These are phyloP conservation scores for Diaporthe amygdali DNA, from an alignment of 2,329 filamentous ascomycete species.

Conservation along the genomic window DNA sequence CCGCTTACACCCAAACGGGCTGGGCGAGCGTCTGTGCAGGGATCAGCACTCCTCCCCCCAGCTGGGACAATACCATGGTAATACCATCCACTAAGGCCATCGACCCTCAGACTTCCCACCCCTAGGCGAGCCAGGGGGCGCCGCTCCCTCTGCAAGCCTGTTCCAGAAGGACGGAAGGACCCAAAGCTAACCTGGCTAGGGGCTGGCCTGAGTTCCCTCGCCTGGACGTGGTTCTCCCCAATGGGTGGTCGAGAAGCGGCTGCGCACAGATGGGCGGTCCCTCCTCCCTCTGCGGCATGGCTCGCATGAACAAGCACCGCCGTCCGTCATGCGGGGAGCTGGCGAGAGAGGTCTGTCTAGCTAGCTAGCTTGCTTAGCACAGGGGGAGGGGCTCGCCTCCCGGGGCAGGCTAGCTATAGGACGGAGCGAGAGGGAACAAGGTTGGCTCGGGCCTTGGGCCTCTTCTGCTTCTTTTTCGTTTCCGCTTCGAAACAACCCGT, in stretches of 20 bases:
- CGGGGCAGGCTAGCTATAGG: not conserved
- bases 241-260: not conserved
- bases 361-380: no score
- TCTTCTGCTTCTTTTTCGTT: not conserved
- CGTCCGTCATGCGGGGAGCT: not conserved
- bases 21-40: not conserved
- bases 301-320: not conserved
- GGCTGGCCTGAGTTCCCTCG: not conserved
- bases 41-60: not conserved
- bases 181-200: not conserved
- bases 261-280: not conserved
- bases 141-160: not conserved
- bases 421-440: not conserved
- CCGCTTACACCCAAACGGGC: not conserved
- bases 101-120: not conserved
- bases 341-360: not conserved
- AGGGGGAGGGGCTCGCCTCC: not conserved
- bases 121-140: not conserved
- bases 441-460: not conserved
- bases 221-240: not conserved
- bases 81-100: not conserved
- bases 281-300: not conserved
- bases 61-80: not conserved
- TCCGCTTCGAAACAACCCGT: slow-evolving; percentile 12
- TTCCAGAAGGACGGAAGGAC: not conserved